Evolutionary conservation across 495 filamentous ascomycete species (phyloP).

Genomic region (Tuber brumale): DNA sequence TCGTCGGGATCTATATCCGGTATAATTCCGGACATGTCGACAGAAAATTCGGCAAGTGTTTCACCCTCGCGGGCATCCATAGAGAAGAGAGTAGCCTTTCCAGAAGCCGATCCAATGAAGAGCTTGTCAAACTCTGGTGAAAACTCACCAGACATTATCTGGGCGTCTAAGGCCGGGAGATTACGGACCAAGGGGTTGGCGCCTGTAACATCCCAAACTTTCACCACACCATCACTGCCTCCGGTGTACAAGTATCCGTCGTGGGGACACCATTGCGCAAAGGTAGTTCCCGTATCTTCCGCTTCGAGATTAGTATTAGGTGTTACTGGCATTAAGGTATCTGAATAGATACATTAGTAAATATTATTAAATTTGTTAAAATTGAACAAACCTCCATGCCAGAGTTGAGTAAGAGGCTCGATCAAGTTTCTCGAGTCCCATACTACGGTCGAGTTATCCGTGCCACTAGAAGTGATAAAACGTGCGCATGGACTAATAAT

Average conservation of each 20-base stretch:
- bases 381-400: constrained; percentile 52
- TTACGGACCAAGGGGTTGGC: constrained; percentile 60
- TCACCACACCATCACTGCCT: constrained; percentile 78
- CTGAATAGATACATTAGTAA: constrained; percentile 20
- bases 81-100: constrained; percentile 33
- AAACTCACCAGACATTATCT: constrained; percentile 46
- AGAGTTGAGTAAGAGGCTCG: constrained; percentile 57
- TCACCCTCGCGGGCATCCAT: constrained; percentile 14
- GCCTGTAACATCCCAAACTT: constrained; percentile 71
- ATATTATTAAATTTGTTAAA: not conserved
- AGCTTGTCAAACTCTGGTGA: constrained; percentile 30
- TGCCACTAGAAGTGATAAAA: constrained; percentile 76
- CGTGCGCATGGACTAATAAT: constrained; percentile 43
- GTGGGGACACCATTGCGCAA: constrained; percentile 68
- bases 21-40: constrained; percentile 25
- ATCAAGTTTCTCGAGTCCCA: constrained; percentile 66
- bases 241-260: constrained; percentile 77
- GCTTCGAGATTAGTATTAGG: constrained; percentile 54
- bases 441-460: constrained; percentile 72
- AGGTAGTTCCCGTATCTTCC: constrained; percentile 73
- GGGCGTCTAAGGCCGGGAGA: constrained; percentile 48
- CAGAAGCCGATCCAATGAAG: constrained; percentile 34
- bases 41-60: constrained; percentile 4
- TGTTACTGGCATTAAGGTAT: constrained; percentile 57
- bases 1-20: constrained; percentile 12